Conservation (phyloP, 768 basidiomycete genomes). For the Pulveroboletus sp. region DNA sequence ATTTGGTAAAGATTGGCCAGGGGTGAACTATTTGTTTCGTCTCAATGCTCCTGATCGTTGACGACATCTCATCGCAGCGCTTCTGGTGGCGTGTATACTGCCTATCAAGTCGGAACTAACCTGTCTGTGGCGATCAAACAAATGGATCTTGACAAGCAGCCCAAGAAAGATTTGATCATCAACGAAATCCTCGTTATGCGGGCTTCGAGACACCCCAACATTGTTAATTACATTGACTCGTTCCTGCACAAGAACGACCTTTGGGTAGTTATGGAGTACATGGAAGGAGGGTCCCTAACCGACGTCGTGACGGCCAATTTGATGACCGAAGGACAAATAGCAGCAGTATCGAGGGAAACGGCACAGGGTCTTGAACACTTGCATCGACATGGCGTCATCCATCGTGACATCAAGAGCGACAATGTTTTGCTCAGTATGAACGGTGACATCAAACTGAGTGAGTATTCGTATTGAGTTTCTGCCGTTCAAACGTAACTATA, state of each 20-base stretch:
- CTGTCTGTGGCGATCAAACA: conserved; percentile 97
- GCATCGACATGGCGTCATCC: conserved; percentile 95
- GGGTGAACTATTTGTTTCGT: conserved; percentile 53
- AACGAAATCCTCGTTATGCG: conserved; percentile 99
- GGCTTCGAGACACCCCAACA: conserved; percentile 93
- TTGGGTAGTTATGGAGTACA: conserved; percentile 99
- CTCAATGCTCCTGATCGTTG: not conserved
- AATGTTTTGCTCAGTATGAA: conserved; percentile 89
- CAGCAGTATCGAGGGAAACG: conserved; percentile 91
- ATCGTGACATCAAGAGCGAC: conserved; percentile 98
- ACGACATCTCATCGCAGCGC: conserved; percentile 49
- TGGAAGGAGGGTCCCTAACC: conserved; percentile 94
- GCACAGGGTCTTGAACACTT: conserved; percentile 91
- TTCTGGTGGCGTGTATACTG: conserved; percentile 96
- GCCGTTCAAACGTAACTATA: not conserved
- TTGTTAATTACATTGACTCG: conserved; percentile 99
- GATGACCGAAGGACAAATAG: conserved; percentile 99
- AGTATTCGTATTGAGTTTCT: conserved; percentile 32
- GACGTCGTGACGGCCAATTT: conserved; percentile 87
- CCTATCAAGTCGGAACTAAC: conserved; percentile 95
- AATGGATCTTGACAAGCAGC: conserved; percentile 99
- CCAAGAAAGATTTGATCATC: conserved; percentile 99
- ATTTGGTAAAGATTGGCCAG: conserved; percentile 94
- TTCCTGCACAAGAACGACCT: conserved; percentile 97
- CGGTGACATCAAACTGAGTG: conserved; percentile 98